Conservation (phyloP, 257 asterid species). For the Jacaranda copaia region DNA sequence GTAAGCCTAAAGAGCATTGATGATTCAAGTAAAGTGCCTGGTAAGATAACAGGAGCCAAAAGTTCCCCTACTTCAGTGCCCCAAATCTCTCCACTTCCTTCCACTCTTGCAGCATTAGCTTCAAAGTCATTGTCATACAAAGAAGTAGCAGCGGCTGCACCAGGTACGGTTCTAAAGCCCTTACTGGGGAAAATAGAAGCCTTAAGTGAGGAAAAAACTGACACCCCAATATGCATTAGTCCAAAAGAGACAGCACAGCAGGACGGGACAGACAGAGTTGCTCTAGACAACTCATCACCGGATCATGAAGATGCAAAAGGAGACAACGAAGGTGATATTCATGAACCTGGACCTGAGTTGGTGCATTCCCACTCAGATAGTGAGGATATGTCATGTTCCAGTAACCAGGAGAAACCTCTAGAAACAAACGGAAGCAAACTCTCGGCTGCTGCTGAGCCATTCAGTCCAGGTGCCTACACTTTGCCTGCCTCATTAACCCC, state of each 20-base stretch:
- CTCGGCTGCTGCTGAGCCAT: conserved; percentile 94
- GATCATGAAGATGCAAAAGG: conserved; percentile 55
- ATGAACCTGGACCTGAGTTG: conserved; percentile 52
- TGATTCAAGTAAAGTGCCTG: conserved; percentile 55
- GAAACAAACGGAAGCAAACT: conserved; percentile 87
- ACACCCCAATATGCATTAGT: conserved; percentile 59
- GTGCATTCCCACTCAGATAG: conserved; percentile 48
- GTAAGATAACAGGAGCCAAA: conserved; percentile 55
- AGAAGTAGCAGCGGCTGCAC: conserved; percentile 95
- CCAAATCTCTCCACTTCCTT: conserved; percentile 56
- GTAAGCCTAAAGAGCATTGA: conserved; percentile 43
- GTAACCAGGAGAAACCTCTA: conserved; percentile 57
- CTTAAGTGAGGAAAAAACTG: conserved; percentile 66
- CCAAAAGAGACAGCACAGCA: conserved; percentile 63
- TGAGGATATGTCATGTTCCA: conserved; percentile 55
- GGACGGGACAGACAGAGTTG: conserved; percentile 49
- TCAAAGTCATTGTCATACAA: conserved; percentile 89
- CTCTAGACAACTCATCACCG: conserved; percentile 52
- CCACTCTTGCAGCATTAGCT: conserved; percentile 73
- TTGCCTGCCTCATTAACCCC: conserved; percentile 53
- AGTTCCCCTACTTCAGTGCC: conserved; percentile 53
- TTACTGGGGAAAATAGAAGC: conserved; percentile 85
- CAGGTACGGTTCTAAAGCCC: conserved; percentile 98
- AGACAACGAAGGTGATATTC: conserved; percentile 52
- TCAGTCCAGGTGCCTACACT: conserved; percentile 77